phyloP scores from a whole-genome alignment of 805 yeast genomes.

The Schwanniomyces sp. region DNA sequence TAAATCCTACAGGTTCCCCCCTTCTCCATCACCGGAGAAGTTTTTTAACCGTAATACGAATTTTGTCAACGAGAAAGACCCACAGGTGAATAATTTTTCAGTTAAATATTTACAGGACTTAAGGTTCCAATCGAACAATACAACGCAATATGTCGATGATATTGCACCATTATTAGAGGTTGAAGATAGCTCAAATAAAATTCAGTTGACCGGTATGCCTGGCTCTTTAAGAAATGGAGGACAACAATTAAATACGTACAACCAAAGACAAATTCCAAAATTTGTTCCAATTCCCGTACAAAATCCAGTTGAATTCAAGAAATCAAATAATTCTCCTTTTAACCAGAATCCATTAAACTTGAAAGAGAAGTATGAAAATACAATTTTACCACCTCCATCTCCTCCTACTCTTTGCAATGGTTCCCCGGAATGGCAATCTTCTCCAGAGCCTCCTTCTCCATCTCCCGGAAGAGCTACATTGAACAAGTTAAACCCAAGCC shows the following conservation, averaged over 20 bases:
- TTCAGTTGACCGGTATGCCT: background rate
- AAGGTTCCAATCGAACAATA: background rate
- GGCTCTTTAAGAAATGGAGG: background rate
- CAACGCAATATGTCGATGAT: conserved; percentile 28
- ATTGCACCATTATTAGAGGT: conserved; percentile 30
- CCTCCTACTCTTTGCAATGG: conserved; percentile 31
- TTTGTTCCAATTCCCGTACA: conserved; percentile 44
- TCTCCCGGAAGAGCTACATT: conserved; percentile 19
- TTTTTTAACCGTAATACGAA: background rate
- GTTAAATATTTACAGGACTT: conserved; percentile 43
- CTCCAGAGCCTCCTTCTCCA: conserved; percentile 39
- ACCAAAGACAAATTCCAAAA: conserved; percentile 11
- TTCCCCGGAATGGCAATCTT: conserved; percentile 38
- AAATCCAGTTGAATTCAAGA: conserved; percentile 22
- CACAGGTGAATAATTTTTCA: conserved; percentile 29
- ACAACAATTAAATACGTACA: background rate
- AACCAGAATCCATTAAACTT: conserved; percentile 5
- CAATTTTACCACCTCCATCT: conserved; percentile 39
- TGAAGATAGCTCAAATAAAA: background rate
- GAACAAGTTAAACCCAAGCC: conserved; percentile 5
- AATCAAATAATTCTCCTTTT: conserved; percentile 6
- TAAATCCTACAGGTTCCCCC: conserved; percentile 58
- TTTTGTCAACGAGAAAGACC: background rate
- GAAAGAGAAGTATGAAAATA: conserved; percentile 8
- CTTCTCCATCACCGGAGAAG: conserved; percentile 30